Evolutionary conservation across 2,329 filamentous ascomycete species (phyloP).

Genomic region (Dryadomyces quercus-mongolicae): DNA sequence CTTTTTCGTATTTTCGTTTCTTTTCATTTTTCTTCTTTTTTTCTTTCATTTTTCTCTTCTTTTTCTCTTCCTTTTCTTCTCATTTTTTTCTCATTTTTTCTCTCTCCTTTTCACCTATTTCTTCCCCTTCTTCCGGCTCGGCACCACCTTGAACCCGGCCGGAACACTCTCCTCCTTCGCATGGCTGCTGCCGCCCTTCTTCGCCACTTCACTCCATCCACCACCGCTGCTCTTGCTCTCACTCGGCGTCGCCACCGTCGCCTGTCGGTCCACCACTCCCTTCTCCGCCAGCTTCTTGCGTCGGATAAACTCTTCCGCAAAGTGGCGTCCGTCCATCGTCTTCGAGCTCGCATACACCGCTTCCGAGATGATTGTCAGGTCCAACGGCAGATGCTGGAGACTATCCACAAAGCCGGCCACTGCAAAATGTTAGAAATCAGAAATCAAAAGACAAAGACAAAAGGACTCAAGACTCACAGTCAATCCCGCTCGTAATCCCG

Average conservation of each 20-base stretch:
- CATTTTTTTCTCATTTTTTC: background rate
- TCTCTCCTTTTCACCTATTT: slow-evolving; percentile 31
- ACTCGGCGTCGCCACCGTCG: slow-evolving; percentile 20
- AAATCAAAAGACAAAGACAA: background rate
- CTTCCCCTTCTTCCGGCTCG: slow-evolving; percentile 84
- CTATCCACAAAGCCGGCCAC: slow-evolving; percentile 71
- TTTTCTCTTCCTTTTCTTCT: background rate
- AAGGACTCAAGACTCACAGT: slow-evolving; percentile 29
- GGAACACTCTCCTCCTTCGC: slow-evolving; percentile 28
- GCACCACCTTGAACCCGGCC: slow-evolving; percentile 77
- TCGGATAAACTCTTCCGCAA: slow-evolving; percentile 87
- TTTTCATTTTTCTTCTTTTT: background rate
- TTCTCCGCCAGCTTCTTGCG: slow-evolving; percentile 90
- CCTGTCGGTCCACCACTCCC: slow-evolving; percentile 64
- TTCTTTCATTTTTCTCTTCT: background rate
- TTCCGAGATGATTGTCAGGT: slow-evolving; percentile 75
- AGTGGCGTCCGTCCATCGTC: slow-evolving; percentile 85
- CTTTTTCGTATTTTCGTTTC: too few relatives aligned
- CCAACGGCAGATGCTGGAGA: slow-evolving; percentile 63
- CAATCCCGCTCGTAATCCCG: slow-evolving; percentile 46
- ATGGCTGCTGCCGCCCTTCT: slow-evolving; percentile 58
- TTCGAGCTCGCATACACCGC: slow-evolving; percentile 77
- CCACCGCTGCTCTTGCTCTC: slow-evolving; percentile 47
- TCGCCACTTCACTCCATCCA: slow-evolving; percentile 95
- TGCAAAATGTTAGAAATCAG: background rate